Conservation (phyloP, 371 early-diverging fungal genomes). For the Syncephalastrum sp. region DNA sequence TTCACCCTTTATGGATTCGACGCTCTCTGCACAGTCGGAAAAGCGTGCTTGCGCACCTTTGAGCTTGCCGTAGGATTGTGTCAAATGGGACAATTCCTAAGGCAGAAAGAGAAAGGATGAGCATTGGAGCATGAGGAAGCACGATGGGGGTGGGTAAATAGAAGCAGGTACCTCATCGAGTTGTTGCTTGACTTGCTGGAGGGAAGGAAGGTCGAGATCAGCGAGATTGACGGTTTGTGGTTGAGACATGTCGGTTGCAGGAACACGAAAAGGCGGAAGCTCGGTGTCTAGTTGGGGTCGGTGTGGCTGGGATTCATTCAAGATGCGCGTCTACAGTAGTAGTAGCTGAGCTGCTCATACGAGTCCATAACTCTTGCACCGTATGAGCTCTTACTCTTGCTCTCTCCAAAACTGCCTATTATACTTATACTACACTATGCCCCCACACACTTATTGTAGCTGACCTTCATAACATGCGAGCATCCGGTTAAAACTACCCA, state of each 20-base stretch:
- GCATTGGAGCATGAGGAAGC: not conserved
- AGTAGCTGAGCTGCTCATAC: too few species aligned
- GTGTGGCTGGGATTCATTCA: too few species aligned
- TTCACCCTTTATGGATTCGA: slow-evolving; percentile 37
- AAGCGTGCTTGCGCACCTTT: slow-evolving; percentile 88
- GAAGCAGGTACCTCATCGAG: slow-evolving; percentile 73
- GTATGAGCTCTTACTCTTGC: too few species aligned
- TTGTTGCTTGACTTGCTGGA: slow-evolving; percentile 82
- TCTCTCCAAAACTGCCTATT: too few species aligned
- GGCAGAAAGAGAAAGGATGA: not conserved
- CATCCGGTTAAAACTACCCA: too few species aligned
- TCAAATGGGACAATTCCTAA: slow-evolving; percentile 84
- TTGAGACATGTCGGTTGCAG: slow-evolving; percentile 7
- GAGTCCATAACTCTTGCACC: too few species aligned
- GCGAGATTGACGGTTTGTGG: slow-evolving; percentile 72
- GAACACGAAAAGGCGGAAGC: too few species aligned
- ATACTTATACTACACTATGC: too few species aligned
- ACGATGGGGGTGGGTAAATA: not conserved
- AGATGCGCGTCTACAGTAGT: too few species aligned
- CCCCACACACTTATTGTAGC: too few species aligned
- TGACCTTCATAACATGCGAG: too few species aligned
- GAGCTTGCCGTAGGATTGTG: slow-evolving; percentile 79
- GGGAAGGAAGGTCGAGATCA: slow-evolving; percentile 81
- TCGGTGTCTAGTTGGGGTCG: too few species aligned
- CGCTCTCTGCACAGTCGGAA: slow-evolving; percentile 75